Conservation (phyloP, 164 flowering plant genomes). For the Magnolia officinalis region DNA sequence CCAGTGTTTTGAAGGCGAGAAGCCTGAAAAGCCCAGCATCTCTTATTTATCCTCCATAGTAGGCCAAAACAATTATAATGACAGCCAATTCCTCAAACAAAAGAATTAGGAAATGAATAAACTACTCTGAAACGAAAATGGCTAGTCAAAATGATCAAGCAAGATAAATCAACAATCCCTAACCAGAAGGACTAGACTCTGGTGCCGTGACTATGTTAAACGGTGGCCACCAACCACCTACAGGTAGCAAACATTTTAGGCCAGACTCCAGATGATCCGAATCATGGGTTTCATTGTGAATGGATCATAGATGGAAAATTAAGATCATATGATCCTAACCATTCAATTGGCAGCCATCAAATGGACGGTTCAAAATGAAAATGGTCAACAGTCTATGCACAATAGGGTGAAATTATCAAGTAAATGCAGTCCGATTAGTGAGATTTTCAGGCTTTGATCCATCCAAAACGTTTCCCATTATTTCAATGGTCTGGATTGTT, state of each 20-base stretch:
- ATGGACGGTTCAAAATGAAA: not conserved
- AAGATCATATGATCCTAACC: not conserved
- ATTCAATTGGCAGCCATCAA: not conserved
- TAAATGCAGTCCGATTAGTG: too few relatives aligned
- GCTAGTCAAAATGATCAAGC: not conserved
- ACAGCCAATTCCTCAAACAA: not conserved
- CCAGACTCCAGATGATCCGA: not conserved
- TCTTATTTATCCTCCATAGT: not conserved
- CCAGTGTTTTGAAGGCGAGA: not conserved
- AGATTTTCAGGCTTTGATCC: not conserved
- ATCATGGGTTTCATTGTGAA: not conserved
- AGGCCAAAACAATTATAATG: not conserved
- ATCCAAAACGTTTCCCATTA: not conserved
- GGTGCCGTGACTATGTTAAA: not conserved
- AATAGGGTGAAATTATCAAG: too few relatives aligned
- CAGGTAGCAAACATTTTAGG: not conserved
- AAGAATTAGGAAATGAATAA: not conserved
- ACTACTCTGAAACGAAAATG: not conserved
- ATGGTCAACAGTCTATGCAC: too few relatives aligned
- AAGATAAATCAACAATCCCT: not conserved
- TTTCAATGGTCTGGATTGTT: not conserved
- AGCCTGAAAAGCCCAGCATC: not conserved
- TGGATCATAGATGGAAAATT: not conserved
- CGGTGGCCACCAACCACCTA: not conserved
- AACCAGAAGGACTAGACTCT: not conserved